Base-by-base conservation (phyloP, 140 eudicot genomes). In the Erigeron philadelphicus region DNA sequence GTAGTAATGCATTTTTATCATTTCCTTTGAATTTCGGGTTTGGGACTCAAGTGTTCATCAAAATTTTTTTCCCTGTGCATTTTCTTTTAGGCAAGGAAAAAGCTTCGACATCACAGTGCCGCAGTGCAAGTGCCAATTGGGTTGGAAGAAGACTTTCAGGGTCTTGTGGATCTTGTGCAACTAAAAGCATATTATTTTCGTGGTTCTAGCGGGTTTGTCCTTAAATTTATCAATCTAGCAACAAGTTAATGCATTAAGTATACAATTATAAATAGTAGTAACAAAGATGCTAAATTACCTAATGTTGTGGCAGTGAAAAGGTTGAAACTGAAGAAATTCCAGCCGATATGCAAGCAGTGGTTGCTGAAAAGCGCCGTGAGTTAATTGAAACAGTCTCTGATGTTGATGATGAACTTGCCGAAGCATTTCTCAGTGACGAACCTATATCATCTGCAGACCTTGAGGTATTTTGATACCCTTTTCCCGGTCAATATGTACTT, bases 81-180 rank as follows among this genome's bases (percentile, higher is more conserved):
- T 25, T 25, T 56, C 5, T 55, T 41, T 52, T 60, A 93, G 98
- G 90, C 98, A 58, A 83, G 96, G 62, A 68, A 87, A 48, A 93
- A 93, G 80, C 98, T 93, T 75, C 90, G 98, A 67, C 98, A 89
- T 76, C 90, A 93, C 80, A 85, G 89, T 83, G 98, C 98, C 64
- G 98, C 98, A 47, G 89, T 93, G 64, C 98, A 93, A 79, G 87
- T 93, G 42, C 98, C 98, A 45, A 89, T 93, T 69, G 98, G 98
- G 48, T 71, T 93, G 80, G 98, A 93, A 80, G 98, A 89, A 66
- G 89, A 93, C 61, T 85, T 93, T 68, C 80, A 87, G 80, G 98
- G 96, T 69, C 94, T 93, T 48, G 78, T 93, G 68, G 98, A 93
- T 79, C 89, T 89, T 65, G 98, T 93, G 83, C 81, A 89, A 23